Evolutionary conservation across 1,284 basidiomycete species (phyloP).

Genomic region (Moesziomyces antarcticus): DNA sequence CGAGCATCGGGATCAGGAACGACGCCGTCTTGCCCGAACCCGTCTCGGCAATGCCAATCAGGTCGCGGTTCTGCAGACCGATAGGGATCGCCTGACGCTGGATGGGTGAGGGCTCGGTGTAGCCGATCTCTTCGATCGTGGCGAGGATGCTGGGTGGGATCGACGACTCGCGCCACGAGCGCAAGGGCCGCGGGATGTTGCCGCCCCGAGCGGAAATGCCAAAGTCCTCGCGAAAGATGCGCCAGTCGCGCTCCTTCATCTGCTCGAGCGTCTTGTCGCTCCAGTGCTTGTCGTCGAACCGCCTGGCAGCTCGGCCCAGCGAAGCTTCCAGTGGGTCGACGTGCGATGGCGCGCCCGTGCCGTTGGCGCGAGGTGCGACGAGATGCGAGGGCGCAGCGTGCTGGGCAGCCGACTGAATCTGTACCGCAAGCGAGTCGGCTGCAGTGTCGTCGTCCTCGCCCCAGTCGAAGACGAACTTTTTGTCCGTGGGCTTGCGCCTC

Average conservation of each 20-base stretch:
- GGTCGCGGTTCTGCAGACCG: constrained; percentile 91
- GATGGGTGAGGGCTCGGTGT: constrained; percentile 95
- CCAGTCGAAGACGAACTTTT: constrained; percentile 99
- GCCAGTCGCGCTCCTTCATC: constrained; percentile 98
- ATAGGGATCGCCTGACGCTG: constrained; percentile 98
- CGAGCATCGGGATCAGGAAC: constrained; percentile 96
- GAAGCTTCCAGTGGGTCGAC: constrained; percentile 18
- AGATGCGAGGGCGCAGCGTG: neutral
- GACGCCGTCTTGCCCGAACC: constrained; percentile 97
- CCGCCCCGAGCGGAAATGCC: constrained; percentile 90
- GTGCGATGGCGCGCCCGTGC: constrained; percentile 1
- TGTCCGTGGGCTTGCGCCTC: constrained; percentile 85
- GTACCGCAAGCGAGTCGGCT: constrained; percentile 26
- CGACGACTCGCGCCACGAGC: constrained; percentile 87
- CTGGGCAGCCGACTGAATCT: constrained; percentile 9
- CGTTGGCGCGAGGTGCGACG: neutral
- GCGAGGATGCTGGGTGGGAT: constrained; percentile 84
- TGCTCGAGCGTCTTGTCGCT: constrained; percentile 90
- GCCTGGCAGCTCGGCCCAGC: constrained; percentile 1
- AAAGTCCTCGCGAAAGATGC: constrained; percentile 98
- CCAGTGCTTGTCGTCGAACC: constrained; percentile 86
- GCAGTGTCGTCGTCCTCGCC: constrained; percentile 69
- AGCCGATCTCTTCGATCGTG: constrained; percentile 89
- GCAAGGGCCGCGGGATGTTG: constrained; percentile 88
- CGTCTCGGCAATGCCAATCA: constrained; percentile 98